Conservation (phyloP, 31 red algal species). For the Pterothamnion heteromorphum region DNA sequence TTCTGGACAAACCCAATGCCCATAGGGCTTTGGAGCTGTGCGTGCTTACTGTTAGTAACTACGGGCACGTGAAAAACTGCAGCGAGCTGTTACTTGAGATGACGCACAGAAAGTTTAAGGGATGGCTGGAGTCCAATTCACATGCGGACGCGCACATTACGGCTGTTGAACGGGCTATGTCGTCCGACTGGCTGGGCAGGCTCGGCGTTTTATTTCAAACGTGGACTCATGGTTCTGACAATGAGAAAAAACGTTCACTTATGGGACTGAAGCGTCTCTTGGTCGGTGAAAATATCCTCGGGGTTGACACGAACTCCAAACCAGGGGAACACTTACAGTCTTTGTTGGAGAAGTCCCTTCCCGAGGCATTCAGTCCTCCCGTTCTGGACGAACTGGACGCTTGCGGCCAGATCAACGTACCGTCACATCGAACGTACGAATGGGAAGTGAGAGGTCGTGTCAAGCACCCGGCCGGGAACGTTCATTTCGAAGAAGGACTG, state of each 20-base stretch:
- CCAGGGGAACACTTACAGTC: neutral
- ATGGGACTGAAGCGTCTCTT: neutral
- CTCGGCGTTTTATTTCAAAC: neutral
- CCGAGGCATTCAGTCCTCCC: no score
- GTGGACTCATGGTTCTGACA: neutral
- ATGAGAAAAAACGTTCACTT: neutral
- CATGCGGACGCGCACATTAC: neutral
- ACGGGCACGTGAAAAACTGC: neutral
- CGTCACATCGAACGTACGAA: no score
- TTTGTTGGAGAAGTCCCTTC: neutral
- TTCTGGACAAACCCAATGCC: slow-evolving; percentile 17
- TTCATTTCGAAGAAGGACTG: neutral
- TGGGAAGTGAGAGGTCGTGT: neutral
- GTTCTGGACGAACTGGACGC: no score
- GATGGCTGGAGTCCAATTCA: no score
- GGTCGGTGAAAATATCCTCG: neutral
- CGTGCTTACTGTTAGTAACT: neutral
- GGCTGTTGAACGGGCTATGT: neutral
- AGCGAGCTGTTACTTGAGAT: slow-evolving; percentile 12
- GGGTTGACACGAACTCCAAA: neutral
- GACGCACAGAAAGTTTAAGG: no score
- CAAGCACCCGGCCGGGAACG: neutral
- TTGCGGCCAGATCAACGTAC: no score
- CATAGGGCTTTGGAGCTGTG: slow-evolving; percentile 23
- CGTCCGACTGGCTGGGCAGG: neutral